A percentile compares a stretch with the other conserved stretches of the same genome.
Conservation (phyloP, 495 filamentous ascomycete species). For the Annulohypoxylon maeteangense region DNA sequence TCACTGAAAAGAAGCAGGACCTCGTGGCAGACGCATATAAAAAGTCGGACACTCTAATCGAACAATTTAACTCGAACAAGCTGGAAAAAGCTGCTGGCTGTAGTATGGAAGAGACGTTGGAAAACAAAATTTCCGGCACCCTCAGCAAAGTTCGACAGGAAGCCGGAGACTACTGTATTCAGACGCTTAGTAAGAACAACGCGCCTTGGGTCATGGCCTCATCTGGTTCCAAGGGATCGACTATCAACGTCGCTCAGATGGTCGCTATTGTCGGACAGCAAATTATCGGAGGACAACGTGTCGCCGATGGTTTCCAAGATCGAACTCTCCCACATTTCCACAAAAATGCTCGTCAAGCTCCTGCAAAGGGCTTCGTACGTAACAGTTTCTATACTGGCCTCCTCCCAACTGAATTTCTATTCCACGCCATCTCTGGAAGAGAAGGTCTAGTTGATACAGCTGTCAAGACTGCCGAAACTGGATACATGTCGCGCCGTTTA, state of each 20-base stretch:
- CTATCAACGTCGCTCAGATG: conserved; percentile 99
- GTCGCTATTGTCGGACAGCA: conserved; percentile 97
- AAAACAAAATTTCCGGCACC: conserved; percentile 89
- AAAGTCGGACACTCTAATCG: conserved; percentile 86
- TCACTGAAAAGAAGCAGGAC: conserved; percentile 74
- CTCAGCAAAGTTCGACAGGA: conserved; percentile 89
- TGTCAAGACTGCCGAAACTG: conserved; percentile 98
- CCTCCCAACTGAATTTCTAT: conserved; percentile 89
- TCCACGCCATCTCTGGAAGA: conserved; percentile 98
- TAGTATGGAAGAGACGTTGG: conserved; percentile 89
- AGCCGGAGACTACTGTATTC: conserved; percentile 91
- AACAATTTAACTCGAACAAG: conserved; percentile 77
- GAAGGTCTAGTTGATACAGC: conserved; percentile 99
- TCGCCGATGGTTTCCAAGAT: conserved; percentile 95
- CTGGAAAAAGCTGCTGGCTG: conserved; percentile 87
- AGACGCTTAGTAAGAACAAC: conserved; percentile 88
- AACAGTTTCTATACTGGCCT: conserved; percentile 99
- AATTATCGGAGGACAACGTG: conserved; percentile 93
- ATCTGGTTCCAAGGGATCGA: conserved; percentile 93
- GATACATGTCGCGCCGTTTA: conserved; percentile 97
- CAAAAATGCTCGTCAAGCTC: conserved; percentile 88
- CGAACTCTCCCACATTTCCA: conserved; percentile 94
- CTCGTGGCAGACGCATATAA: conserved; percentile 83
- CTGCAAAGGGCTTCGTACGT: conserved; percentile 93
- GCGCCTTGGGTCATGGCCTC: conserved; percentile 96